Evolutionary conservation across 192 early-diverging fungal genomes (phyloP), one percentile per base, ranked within the genome.

Genomic region (Umbelopsis isabellina): DNA sequence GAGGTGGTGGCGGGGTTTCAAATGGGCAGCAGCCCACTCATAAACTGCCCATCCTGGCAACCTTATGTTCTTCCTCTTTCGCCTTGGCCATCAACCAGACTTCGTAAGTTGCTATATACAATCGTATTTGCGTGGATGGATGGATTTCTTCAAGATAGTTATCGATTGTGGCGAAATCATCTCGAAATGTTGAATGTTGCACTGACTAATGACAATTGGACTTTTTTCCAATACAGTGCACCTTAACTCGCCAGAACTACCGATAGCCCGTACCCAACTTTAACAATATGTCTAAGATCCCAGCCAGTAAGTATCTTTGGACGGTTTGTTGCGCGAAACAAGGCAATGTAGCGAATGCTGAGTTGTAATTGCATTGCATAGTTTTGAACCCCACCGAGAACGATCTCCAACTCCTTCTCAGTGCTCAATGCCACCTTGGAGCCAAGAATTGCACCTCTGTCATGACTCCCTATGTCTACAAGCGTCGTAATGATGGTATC

Each of bases 341-440:
- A 35, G 27, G 30, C 18, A 35, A 61, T 25, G 33, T 35, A 8
- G 27, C 15, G 55, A 61, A 61, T 61, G 55, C 55, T 61, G 55
- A 61, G 55, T 61, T 61, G 55, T 61, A 61, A 61, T 27, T 33
- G 12, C 30, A 11, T 49, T 47, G 25, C 5, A 44, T 45, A 77
- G 79, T 85, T 78, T 86, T 94, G 64, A 84, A 85, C 77, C 85
- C 93, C 78, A 95, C 94, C 79, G 93, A 97, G 80, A 89, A 94
- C 82, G 97, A 97, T 81, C 92, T 97, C 75, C 89, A 94, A 87
- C 86, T 91, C 79, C 89, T 99, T 78, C 90, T 99, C 78, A 91
- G 93, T 75, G 98, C 98, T 80, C 94, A 97, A 87, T 87, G 91
- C 68, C 96, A 99, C 93, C 88, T 99, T 86, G 98, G 98, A 75